These are phyloP conservation scores for Cyphellophora attinorum DNA, from an alignment of 2,329 filamentous ascomycete genomes.

Conservation along the genomic window DNA sequence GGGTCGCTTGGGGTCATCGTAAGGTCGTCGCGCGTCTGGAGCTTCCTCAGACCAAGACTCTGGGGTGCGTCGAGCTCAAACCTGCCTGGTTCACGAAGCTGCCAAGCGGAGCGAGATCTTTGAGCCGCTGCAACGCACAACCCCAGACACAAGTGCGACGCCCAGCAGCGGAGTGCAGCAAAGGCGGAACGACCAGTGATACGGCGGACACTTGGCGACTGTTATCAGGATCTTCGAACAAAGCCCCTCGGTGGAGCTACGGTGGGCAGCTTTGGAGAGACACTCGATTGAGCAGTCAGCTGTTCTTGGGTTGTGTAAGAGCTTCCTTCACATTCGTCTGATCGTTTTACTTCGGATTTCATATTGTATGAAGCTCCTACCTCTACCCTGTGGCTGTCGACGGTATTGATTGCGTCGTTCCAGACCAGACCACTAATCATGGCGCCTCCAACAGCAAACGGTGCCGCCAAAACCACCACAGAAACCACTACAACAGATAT, in stretches of 20 bases:
- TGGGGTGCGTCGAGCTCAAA: background rate
- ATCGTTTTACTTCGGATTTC: too few relatives aligned
- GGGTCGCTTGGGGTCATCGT: background rate
- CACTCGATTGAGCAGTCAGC: background rate
- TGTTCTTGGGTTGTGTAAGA: background rate
- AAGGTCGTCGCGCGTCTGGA: background rate
- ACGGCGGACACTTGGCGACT: background rate
- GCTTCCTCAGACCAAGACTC: background rate
- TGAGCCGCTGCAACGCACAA: background rate
- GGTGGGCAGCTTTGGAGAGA: background rate
- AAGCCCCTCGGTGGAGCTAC: background rate
- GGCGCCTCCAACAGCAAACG: constrained; percentile 5
- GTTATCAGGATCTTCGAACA: background rate
- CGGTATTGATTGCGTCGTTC: background rate
- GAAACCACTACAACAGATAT: background rate
- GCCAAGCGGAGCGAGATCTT: background rate
- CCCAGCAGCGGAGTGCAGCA: background rate
- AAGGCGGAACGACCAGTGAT: too few relatives aligned
- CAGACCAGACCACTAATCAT: background rate
- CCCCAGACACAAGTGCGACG: background rate
- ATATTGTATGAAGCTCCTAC: too few relatives aligned
- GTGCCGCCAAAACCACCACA: background rate
- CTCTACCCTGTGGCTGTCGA: too few relatives aligned
- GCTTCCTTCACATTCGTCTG: background rate
- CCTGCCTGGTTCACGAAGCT: background rate